Evolutionary conservation across 345 rosid species (phyloP).

Genomic region (Corchorus capsularis): DNA sequence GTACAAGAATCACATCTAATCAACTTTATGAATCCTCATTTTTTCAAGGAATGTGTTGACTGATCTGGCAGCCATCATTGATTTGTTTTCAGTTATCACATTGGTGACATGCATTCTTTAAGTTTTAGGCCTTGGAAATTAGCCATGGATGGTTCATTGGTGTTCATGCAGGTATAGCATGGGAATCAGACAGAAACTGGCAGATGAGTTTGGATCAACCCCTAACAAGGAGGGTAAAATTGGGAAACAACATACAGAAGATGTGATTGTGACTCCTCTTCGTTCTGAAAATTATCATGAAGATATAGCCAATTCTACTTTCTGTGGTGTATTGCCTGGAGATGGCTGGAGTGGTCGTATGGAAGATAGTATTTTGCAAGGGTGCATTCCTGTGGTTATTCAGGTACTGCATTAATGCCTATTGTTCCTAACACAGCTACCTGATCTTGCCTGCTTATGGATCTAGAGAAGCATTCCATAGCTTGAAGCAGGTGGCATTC

Average conservation of each 20-base stretch:
- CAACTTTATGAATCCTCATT: not conserved
- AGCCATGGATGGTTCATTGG: conserved; percentile 11
- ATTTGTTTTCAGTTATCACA: conserved; percentile 12
- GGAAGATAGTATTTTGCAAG: conserved; percentile 98
- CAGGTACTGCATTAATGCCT: conserved; percentile 54
- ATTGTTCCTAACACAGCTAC: not conserved
- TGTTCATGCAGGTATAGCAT: conserved; percentile 79
- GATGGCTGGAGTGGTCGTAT: conserved; percentile 99
- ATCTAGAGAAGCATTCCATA: not conserved
- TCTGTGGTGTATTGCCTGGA: conserved; percentile 96
- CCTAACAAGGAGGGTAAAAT: conserved; percentile 91
- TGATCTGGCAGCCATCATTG: not conserved
- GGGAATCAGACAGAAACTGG: conserved; percentile 94
- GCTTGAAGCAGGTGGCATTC: conserved; percentile 12
- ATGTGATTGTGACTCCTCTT: conserved; percentile 68
- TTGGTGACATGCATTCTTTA: not conserved
- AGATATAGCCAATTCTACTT: conserved; percentile 76
- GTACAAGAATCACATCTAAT: not conserved
- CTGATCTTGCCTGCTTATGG: conserved; percentile 5
- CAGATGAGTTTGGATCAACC: conserved; percentile 89
- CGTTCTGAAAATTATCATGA: conserved; percentile 68
- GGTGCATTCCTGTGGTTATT: conserved; percentile 93
- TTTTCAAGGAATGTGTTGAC: conserved; percentile 1
- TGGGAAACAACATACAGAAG: conserved; percentile 80
- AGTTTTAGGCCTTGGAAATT: not conserved